Evolutionary conservation across 1,284 basidiomycete species (phyloP).

Genomic region (Ustilago nuda): DNA sequence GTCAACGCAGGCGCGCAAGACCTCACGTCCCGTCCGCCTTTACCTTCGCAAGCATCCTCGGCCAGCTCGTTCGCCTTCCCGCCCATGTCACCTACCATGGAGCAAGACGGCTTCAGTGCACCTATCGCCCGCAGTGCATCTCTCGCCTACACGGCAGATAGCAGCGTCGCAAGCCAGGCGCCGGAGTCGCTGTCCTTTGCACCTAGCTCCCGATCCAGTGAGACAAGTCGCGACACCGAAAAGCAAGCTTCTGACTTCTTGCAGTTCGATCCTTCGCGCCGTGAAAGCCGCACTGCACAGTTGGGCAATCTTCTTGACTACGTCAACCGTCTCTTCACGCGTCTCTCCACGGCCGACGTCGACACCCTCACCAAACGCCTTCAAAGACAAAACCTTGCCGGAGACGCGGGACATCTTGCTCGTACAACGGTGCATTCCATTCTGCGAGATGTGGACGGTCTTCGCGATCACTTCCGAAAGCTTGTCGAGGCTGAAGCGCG

Average conservation of each 20-base stretch:
- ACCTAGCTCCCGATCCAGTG: constrained; percentile 45
- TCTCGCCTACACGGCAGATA: constrained; percentile 37
- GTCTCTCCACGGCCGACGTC: constrained; percentile 84
- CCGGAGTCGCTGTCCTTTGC: constrained; percentile 37
- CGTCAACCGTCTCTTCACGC: constrained; percentile 76
- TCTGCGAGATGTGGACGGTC: constrained; percentile 77
- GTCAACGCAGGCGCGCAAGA: background rate
- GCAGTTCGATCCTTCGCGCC: constrained; percentile 28
- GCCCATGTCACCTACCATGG: constrained; percentile 7
- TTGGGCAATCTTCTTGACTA: constrained; percentile 80
- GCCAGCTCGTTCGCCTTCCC: constrained; percentile 28
- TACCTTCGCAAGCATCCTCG: constrained; percentile 16
- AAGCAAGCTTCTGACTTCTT: constrained; percentile 33
- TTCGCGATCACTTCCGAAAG: constrained; percentile 81
- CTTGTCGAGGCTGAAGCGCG: constrained; percentile 72
- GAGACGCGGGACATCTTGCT: constrained; percentile 88
- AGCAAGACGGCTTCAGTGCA: background rate
- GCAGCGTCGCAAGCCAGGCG: constrained; percentile 40
- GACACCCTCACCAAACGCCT: constrained; percentile 87
- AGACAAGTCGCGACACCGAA: constrained; percentile 47
- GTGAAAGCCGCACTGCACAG: constrained; percentile 62
- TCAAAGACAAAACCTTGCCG: constrained; percentile 87
- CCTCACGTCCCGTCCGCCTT: background rate
- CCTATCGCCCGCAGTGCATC: constrained; percentile 26
- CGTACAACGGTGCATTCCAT: constrained; percentile 83